Evolutionary conservation across 2,329 filamentous ascomycete genomes (phyloP).

Genomic region (Rhinocladiella mackenziei): DNA sequence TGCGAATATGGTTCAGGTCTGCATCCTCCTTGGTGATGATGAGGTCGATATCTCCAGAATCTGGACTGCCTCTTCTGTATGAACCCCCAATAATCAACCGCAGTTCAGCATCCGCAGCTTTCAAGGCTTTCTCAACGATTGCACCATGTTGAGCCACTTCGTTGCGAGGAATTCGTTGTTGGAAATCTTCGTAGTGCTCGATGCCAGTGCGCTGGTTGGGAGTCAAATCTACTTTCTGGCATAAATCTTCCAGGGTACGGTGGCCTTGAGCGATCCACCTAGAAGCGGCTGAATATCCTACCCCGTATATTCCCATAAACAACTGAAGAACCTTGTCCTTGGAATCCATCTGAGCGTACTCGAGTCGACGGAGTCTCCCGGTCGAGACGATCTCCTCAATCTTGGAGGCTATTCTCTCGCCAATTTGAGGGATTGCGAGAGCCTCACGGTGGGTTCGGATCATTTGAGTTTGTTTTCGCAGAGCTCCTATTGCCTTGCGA

Average conservation of each 20-base stretch:
- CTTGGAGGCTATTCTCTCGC: slow-evolving; percentile 69
- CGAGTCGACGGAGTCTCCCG: slow-evolving; percentile 65
- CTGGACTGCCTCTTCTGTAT: slow-evolving; percentile 71
- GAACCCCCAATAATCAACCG: slow-evolving; percentile 76
- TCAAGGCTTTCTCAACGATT: slow-evolving; percentile 59
- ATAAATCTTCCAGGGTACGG: slow-evolving; percentile 69
- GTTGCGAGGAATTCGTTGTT: slow-evolving; percentile 68
- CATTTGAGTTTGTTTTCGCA: slow-evolving; percentile 62
- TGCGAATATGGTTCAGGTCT: slow-evolving; percentile 54
- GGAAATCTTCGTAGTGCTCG: slow-evolving; percentile 75
- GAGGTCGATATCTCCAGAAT: slow-evolving; percentile 78
- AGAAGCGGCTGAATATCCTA: slow-evolving; percentile 64
- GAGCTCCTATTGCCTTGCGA: slow-evolving; percentile 68
- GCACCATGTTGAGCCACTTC: slow-evolving; percentile 69
- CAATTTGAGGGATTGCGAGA: slow-evolving; percentile 62
- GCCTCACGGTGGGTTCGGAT: slow-evolving; percentile 70
- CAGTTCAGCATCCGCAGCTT: slow-evolving; percentile 58
- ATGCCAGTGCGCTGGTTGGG: slow-evolving; percentile 70
- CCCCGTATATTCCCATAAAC: slow-evolving; percentile 77
- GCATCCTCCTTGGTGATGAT: slow-evolving; percentile 70
- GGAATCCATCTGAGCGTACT: slow-evolving; percentile 65
- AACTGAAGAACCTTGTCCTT: slow-evolving; percentile 60
- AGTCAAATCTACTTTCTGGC: slow-evolving; percentile 58
- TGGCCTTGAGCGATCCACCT: slow-evolving; percentile 74
- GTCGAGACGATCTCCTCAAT: slow-evolving; percentile 86